phyloP scores from a whole-genome alignment of 2,329 filamentous ascomycete genomes.

The Balansia obtecta region DNA sequence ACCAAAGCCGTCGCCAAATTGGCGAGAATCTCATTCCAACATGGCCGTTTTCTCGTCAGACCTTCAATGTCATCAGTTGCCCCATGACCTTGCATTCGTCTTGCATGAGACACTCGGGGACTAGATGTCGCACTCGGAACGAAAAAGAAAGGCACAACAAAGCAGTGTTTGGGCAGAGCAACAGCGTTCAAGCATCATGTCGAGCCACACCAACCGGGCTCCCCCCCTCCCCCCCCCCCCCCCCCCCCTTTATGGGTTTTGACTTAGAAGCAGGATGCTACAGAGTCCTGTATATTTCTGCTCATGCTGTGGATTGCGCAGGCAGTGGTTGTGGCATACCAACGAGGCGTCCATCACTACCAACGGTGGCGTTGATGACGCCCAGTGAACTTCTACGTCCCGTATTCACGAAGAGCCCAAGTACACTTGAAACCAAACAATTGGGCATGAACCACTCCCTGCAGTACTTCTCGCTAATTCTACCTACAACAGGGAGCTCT shows the following conservation, averaged over 20 bases:
- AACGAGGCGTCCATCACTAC: conserved; percentile 3
- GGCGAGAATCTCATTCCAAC: background rate
- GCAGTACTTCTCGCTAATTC: background rate
- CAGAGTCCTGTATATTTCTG: background rate
- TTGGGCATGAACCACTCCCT: background rate
- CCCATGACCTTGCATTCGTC: conserved; percentile 7
- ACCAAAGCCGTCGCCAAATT: background rate
- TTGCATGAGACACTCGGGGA: conserved; percentile 8
- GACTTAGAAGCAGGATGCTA: conserved; percentile 9
- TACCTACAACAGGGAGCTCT: background rate
- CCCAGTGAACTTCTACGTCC: background rate
- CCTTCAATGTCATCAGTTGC: background rate
- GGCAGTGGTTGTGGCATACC: conserved; percentile 1
- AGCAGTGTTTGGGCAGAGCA: background rate
- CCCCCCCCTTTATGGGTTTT: background rate
- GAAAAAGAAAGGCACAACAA: conserved; percentile 10
- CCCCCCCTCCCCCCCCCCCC: no score
- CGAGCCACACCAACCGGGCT: conserved; percentile 5
- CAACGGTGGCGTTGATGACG: conserved; percentile 4
- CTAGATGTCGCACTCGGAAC: conserved; percentile 10
- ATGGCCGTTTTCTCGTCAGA: background rate
- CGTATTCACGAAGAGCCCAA: conserved; percentile 1
- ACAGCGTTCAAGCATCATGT: conserved; percentile 3
- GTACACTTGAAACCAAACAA: conserved; percentile 3
- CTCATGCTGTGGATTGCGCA: background rate